phyloP scores from a whole-genome alignment of 2,329 filamentous ascomycete species.

The Cordyceps javanica region DNA sequence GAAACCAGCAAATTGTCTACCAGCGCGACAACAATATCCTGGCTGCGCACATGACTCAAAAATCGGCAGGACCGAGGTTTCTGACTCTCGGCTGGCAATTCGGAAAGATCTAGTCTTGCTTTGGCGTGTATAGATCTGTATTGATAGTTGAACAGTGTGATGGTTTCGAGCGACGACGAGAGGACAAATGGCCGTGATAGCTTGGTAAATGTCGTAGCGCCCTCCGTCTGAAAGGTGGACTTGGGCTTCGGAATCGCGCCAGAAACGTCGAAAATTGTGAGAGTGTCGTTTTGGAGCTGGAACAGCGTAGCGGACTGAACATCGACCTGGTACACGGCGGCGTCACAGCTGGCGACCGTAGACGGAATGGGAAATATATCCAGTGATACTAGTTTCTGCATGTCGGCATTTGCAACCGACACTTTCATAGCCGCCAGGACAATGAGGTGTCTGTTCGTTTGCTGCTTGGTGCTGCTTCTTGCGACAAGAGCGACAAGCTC shows the following conservation, averaged over 20 bases:
- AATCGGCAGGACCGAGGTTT: slow-evolving; percentile 35
- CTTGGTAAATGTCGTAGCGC: slow-evolving; percentile 56
- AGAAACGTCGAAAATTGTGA: slow-evolving; percentile 60
- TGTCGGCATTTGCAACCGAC: slow-evolving; percentile 19
- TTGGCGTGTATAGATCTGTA: slow-evolving; percentile 56
- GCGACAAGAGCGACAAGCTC: slow-evolving; percentile 51
- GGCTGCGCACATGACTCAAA: slow-evolving; percentile 57
- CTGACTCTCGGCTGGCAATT: slow-evolving; percentile 31
- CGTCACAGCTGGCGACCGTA: slow-evolving; percentile 15
- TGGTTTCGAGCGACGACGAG: slow-evolving; percentile 48
- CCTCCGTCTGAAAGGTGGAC: slow-evolving; percentile 45
- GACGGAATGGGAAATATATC: slow-evolving; percentile 33
- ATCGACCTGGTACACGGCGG: slow-evolving; percentile 48
- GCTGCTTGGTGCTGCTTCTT: slow-evolving; percentile 25
- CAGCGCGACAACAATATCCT: slow-evolving; percentile 61
- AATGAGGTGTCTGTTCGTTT: slow-evolving; percentile 26
- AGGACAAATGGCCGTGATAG: slow-evolving; percentile 62
- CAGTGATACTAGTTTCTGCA: slow-evolving; percentile 32
- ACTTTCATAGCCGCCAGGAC: slow-evolving; percentile 28
- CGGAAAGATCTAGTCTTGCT: slow-evolving; percentile 37
- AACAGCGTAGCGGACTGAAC: slow-evolving; percentile 58
- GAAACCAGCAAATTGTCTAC: slow-evolving; percentile 59
- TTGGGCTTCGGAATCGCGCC: slow-evolving; percentile 55
- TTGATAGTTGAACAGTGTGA: slow-evolving; percentile 63
- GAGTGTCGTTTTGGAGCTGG: slow-evolving; percentile 45